Evolutionary conservation across 192 early-diverging fungal species (phyloP).

Genomic region (Gonapodya prolifera): DNA sequence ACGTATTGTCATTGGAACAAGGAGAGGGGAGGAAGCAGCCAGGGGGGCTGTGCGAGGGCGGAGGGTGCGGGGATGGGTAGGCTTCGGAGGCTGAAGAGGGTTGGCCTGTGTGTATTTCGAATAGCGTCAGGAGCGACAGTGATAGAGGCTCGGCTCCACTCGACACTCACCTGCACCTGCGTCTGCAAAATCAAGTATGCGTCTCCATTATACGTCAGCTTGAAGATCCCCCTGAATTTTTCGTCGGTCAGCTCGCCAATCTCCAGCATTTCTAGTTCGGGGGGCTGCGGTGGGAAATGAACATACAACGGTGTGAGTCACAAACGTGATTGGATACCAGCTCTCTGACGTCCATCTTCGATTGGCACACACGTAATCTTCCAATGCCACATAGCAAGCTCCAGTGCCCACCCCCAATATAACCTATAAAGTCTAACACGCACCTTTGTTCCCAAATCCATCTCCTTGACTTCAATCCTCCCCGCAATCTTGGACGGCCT

Average conservation of each 20-base stretch:
- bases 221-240: constrained; percentile 91
- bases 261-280: constrained; percentile 94
- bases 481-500: constrained; percentile 89
- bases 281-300: constrained; percentile 40
- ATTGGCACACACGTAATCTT: background rate
- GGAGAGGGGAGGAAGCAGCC: constrained; percentile 83
- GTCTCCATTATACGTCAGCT: constrained; percentile 85
- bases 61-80: constrained; percentile 16
- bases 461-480: constrained; percentile 79
- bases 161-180: constrained; percentile 65
- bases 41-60: constrained; percentile 56
- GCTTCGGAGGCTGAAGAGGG: constrained; percentile 29
- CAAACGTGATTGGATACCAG: background rate
- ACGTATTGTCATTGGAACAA: constrained; percentile 89
- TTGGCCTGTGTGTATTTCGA: constrained; percentile 47
- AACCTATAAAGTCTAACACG: constrained; percentile 5
- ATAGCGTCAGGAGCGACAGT: constrained; percentile 15
- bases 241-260: constrained; percentile 92
- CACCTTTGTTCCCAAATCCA: constrained; percentile 86
- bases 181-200: constrained; percentile 84
- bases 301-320: background rate
- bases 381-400: background rate
- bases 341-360: no score
- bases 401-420: background rate
- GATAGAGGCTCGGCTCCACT: constrained; percentile 4